Percentiles rank a stretch among this genome's conserved stretches.
Conservation (phyloP, 1,284 basidiomycete species). For the Sporisorium exsertum region DNA sequence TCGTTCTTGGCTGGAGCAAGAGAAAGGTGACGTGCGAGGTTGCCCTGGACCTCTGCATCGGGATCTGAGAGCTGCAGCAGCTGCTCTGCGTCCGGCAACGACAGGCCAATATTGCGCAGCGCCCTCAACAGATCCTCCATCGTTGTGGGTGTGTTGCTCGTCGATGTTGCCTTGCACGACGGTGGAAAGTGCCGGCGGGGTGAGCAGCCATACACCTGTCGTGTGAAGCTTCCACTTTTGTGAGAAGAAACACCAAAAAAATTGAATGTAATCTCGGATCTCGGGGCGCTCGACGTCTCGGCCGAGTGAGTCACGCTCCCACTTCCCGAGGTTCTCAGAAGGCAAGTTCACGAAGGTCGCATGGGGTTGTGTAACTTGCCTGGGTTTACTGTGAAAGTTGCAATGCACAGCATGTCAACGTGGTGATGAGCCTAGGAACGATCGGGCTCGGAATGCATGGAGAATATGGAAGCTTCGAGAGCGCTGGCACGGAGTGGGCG, state of each 20-base stretch:
- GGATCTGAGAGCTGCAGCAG: conserved; percentile 62
- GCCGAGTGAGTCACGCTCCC: neutral
- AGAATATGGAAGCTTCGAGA: neutral
- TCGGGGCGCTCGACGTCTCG: conserved; percentile 1
- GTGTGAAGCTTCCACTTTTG: conserved; percentile 10
- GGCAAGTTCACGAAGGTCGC: neutral
- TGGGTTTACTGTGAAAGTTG: neutral
- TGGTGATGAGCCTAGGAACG: conserved; percentile 43
- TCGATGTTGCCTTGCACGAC: too few species aligned
- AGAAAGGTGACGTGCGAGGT: conserved; percentile 61
- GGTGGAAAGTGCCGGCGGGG: too few species aligned
- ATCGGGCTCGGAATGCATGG: neutral
- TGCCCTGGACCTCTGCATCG: conserved; percentile 56
- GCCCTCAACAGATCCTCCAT: conserved; percentile 67
- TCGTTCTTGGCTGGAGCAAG: conserved; percentile 46
- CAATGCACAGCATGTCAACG: conserved; percentile 12
- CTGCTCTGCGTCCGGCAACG: conserved; percentile 58
- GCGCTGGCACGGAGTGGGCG: too few species aligned
- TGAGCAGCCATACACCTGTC: too few species aligned
- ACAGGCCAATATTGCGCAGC: conserved; percentile 59
- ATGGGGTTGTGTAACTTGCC: neutral
- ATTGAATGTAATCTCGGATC: conserved; percentile 19
- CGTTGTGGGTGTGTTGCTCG: neutral
- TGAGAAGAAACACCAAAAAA: conserved; percentile 43
- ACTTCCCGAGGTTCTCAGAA: neutral